Percentiles rank a stretch among this genome's conserved stretches.
These are phyloP conservation scores for Pseudogymnoascus sp. DNA, from an alignment of 2,329 filamentous ascomycete species.

Conservation along the genomic window DNA sequence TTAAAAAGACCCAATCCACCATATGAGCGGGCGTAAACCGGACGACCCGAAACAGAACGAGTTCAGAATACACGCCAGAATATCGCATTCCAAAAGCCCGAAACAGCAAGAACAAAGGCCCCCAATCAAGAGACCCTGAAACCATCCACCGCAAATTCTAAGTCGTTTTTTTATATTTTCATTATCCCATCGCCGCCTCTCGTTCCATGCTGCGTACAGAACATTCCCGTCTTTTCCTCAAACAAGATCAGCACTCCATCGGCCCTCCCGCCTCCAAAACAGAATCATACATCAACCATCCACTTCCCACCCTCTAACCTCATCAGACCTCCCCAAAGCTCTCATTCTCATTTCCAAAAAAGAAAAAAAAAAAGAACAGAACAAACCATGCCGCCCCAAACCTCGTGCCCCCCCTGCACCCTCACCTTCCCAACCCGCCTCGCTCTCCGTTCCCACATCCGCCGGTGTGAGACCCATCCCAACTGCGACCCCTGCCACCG, in stretches of 20 bases:
- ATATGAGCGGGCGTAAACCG: not conserved
- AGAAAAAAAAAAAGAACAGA: not conserved
- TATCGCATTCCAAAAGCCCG: not conserved
- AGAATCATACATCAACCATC: not conserved
- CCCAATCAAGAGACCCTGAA: not conserved
- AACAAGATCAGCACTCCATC: not conserved
- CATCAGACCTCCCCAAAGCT: not conserved
- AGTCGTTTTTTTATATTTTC: not conserved
- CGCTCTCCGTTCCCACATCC: not conserved
- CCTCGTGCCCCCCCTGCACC: not conserved
- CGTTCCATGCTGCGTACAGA: not conserved
- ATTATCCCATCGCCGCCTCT: not conserved
- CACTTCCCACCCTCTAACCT: not conserved
- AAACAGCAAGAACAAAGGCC: not conserved
- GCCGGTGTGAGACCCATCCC: not conserved
- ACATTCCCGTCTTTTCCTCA: not conserved
- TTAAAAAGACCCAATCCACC: not conserved
- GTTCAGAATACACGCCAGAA: not conserved
- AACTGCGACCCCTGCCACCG: not conserved
- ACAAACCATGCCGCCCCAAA: not conserved
- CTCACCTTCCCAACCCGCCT: not conserved
- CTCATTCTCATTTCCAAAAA: not conserved
- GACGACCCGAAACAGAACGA: not conserved
- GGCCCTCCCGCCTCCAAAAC: not conserved
- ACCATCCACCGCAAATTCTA: not conserved